Evolutionary conservation across 495 filamentous ascomycete species (phyloP), one percentile per base, ranked within the genome.

Genomic region (Tricharina praecox): DNA sequence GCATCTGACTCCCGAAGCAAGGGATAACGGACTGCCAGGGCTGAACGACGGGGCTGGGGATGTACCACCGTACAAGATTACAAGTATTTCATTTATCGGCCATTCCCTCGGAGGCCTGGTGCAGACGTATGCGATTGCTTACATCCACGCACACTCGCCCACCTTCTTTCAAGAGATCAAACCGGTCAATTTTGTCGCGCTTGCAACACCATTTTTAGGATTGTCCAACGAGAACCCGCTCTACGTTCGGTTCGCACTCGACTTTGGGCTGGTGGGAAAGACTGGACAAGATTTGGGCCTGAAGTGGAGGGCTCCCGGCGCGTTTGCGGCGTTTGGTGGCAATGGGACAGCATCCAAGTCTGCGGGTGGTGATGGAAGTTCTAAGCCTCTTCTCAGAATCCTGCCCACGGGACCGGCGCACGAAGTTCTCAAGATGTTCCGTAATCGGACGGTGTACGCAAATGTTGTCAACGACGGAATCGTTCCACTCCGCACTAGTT

Each of bases 391-490:
- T 16, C 65, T 97, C 16, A 76, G 90, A 19, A 93, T 96, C 51
- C 64, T 97, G 13, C 90, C 90, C 0, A 88, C 85, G 20, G 90
- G 90, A 16, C 90, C 92, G 23, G 90, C 90, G 4, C 87, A 96
- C 64, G 73, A 76, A 32, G 86, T 82, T 0, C 66, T 97, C 43
- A 74, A 78, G 55, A 83, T 79, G 62, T 97, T 96, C 56, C 72
- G 84, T 37, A 93, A 90, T 58, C 71, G 92, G 15, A 97, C 90
- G 0, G 70, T 95, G 0, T 97, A 97, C 60, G 93, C 87, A 1
- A 97, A 97, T 57, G 85, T 96, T 23, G 92, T 97, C 35, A 97
- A 97, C 64, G 90, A 97, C 65, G 90, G 90, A 2, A 95, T 97
- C 59, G 90, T 97, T 4, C 90, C 90, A 1, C 62, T 96, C 30